Evolutionary conservation across 2,329 filamentous ascomycete genomes (phyloP).

Genomic region (Lithohypha guttulata): DNA sequence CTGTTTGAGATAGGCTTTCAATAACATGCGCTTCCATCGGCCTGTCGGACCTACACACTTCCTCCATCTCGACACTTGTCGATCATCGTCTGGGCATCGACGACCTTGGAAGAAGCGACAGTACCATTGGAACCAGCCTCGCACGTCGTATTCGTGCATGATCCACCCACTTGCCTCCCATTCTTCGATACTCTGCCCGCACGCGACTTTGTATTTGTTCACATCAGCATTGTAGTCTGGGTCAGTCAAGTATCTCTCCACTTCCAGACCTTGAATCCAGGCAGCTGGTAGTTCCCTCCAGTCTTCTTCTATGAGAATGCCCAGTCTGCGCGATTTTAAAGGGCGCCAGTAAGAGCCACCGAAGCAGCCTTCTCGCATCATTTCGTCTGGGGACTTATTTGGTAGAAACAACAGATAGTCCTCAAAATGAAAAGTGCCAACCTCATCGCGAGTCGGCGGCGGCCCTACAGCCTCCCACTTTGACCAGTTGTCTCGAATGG

Average conservation of each 20-base stretch:
- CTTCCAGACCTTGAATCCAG: conserved; percentile 36
- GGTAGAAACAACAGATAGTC: conserved; percentile 37
- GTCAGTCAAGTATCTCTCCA: conserved; percentile 30
- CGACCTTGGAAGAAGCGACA: conserved; percentile 42
- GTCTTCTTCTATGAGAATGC: conserved; percentile 35
- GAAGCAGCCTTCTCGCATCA: conserved; percentile 43
- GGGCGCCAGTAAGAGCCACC: conserved; percentile 44
- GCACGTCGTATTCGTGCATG: conserved; percentile 40
- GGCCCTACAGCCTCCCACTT: conserved; percentile 33
- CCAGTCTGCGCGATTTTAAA: conserved; percentile 34
- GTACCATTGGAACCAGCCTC: conserved; percentile 51
- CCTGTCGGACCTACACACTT: conserved; percentile 42
- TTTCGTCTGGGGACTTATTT: conserved; percentile 44
- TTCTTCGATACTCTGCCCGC: conserved; percentile 45
- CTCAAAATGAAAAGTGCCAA: conserved; percentile 38
- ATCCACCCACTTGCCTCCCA: conserved; percentile 49
- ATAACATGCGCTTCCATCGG: conserved; percentile 39
- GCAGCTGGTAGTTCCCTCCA: conserved; percentile 35
- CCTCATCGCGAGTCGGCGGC: conserved; percentile 32
- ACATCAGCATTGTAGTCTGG: conserved; percentile 36
- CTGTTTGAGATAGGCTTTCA: conserved; percentile 41
- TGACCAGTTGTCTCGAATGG: conserved; percentile 31
- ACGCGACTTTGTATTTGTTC: conserved; percentile 44
- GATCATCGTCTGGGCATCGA: conserved; percentile 42
- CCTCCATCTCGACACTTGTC: conserved; percentile 43